Evolutionary conservation across 2,329 filamentous ascomycete species (phyloP).

Genomic region (Trichoderma asperellum): DNA sequence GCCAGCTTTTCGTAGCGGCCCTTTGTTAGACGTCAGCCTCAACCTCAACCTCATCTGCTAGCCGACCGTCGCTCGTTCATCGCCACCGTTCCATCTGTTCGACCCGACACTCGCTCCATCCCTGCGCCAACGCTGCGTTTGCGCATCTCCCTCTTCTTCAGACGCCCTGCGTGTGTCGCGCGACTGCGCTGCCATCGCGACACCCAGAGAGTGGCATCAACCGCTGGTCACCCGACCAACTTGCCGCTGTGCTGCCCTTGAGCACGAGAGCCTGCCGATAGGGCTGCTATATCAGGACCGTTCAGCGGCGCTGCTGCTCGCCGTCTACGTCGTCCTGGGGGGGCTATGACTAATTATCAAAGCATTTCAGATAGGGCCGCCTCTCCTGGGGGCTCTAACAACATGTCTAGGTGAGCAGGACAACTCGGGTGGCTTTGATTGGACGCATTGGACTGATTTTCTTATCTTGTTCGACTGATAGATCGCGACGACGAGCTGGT

Average conservation of each 20-base stretch:
- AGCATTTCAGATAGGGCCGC: conserved; percentile 55
- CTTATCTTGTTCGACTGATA: conserved; percentile 35
- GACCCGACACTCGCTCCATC: conserved; percentile 14
- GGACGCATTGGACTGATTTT: conserved; percentile 7
- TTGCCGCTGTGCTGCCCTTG: conserved; percentile 9
- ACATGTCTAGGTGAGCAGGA: conserved; percentile 53
- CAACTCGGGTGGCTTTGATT: not conserved
- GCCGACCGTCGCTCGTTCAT: conserved; percentile 15
- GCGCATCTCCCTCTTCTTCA: not conserved
- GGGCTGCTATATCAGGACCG: conserved; percentile 8
- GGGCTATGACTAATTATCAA: conserved; percentile 60
- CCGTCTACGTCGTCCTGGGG: conserved; percentile 10
- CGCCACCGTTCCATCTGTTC: not conserved
- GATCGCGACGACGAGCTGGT: conserved; percentile 64
- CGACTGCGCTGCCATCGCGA: conserved; percentile 6
- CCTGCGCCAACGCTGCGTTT: not conserved
- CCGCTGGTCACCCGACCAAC: conserved; percentile 24
- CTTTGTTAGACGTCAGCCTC: not conserved
- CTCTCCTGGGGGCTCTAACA: conserved; percentile 46
- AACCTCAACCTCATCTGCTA: conserved; percentile 10
- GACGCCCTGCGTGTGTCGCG: conserved; percentile 4
- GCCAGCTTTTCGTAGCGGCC: conserved; percentile 1
- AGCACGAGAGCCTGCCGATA: not conserved
- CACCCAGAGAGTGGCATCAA: conserved; percentile 5
- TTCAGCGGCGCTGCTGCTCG: conserved; percentile 8